phyloP scores from a whole-genome alignment of 129 eudicot genomes.

The Ambrosia artemisiifolia region DNA sequence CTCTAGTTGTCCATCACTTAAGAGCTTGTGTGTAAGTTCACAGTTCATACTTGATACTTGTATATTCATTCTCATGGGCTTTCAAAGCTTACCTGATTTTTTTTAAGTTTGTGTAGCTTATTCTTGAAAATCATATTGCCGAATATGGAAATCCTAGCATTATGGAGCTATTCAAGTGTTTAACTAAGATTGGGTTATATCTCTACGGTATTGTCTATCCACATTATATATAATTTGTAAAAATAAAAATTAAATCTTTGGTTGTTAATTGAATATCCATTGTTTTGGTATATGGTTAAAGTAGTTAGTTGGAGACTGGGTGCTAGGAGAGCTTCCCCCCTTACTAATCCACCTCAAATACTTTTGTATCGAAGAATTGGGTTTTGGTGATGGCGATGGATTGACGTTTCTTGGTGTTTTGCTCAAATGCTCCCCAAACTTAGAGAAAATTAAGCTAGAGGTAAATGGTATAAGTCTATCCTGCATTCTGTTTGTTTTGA shows the following conservation, averaged over 20 bases:
- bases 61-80: not conserved
- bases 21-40: not conserved
- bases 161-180: conserved; percentile 8
- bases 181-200: not conserved
- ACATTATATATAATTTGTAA: not conserved
- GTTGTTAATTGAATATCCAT: not conserved
- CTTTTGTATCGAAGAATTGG: not conserved
- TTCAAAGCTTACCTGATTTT: not conserved
- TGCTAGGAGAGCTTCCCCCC: not conserved
- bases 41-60: not conserved
- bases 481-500: too few relatives aligned
- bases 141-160: not conserved
- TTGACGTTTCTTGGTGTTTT: not conserved
- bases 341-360: not conserved
- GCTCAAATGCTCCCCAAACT: not conserved
- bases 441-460: too few relatives aligned
- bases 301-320: not conserved
- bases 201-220: not conserved
- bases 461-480: too few relatives aligned
- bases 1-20: not conserved
- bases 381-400: not conserved
- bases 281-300: not conserved
- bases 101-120: not conserved
- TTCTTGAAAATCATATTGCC: not conserved
- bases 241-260: not conserved